A percentile compares a stretch with the other conserved stretches of the same genome.
These are phyloP conservation scores for Microdochium trichocladiopsis DNA, from an alignment of 2,329 filamentous ascomycete species.

Conservation along the genomic window DNA sequence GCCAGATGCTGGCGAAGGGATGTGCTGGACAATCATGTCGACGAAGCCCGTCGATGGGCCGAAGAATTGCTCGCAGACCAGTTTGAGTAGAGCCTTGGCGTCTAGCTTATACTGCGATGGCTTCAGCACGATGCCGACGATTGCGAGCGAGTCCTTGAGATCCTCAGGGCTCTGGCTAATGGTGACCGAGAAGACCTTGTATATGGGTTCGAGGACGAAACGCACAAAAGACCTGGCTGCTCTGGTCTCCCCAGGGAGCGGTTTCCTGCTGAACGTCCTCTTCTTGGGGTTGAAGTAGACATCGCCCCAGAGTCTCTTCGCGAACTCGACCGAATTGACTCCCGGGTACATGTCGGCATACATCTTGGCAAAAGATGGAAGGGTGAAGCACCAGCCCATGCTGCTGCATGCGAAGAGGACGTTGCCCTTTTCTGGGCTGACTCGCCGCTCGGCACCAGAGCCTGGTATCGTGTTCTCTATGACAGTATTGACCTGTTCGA, in stretches of 20 bases:
- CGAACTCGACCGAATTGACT: slow-evolving; percentile 77
- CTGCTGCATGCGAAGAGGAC: slow-evolving; percentile 92
- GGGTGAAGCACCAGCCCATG: slow-evolving; percentile 95
- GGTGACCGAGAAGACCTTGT: slow-evolving; percentile 94
- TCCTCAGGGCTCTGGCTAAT: slow-evolving; percentile 86
- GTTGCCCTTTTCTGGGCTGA: slow-evolving; percentile 96
- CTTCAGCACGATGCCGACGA: slow-evolving; percentile 79
- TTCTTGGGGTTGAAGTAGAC: slow-evolving; percentile 91
- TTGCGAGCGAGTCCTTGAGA: slow-evolving; percentile 69
- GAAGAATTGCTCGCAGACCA: slow-evolving; percentile 94
- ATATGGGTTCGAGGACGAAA: slow-evolving; percentile 93
- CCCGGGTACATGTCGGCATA: slow-evolving; percentile 84
- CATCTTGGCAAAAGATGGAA: slow-evolving; percentile 93
- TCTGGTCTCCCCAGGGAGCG: slow-evolving; percentile 60
- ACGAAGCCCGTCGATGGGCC: slow-evolving; percentile 85
- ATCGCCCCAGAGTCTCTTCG: slow-evolving; percentile 85
- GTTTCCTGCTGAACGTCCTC: slow-evolving; percentile 84
- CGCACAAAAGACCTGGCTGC: slow-evolving; percentile 86
- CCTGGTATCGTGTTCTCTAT: slow-evolving; percentile 85
- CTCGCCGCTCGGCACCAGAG: slow-evolving; percentile 66
- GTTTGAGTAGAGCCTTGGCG: slow-evolving; percentile 77
- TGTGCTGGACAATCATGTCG: slow-evolving; percentile 86
- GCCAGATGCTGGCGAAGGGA: slow-evolving; percentile 79
- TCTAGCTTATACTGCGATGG: slow-evolving; percentile 88
- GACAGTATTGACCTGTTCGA: slow-evolving; percentile 94